Evolutionary conservation across 306 rosid genomes (phyloP).

Genomic region (Trifolium repens): DNA sequence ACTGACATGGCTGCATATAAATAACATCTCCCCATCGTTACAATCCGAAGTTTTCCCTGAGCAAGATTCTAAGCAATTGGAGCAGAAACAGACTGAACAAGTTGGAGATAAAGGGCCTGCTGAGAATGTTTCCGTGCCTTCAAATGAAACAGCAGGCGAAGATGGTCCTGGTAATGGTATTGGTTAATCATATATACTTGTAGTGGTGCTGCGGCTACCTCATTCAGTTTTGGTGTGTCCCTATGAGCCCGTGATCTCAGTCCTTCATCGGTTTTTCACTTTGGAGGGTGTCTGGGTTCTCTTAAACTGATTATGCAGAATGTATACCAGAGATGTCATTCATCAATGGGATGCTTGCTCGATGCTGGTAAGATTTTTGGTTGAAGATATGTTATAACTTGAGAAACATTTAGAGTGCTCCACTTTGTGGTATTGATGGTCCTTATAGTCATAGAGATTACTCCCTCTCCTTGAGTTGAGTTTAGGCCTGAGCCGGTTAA

Average conservation of each 20-base stretch:
- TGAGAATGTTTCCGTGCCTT: slow-evolving; percentile 49
- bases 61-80: slow-evolving; percentile 57
- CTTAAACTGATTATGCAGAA: slow-evolving; percentile 42
- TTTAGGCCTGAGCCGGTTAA: slow-evolving; percentile 35
- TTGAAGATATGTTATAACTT: slow-evolving; percentile 39
- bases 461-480: slow-evolving; percentile 43
- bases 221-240: slow-evolving; percentile 42
- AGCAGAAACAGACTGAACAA: slow-evolving; percentile 52
- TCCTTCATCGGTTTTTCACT: slow-evolving; percentile 36
- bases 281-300: slow-evolving; percentile 49
- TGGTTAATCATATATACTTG: slow-evolving; percentile 50
- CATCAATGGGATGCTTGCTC: slow-evolving; percentile 41
- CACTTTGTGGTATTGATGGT: slow-evolving; percentile 35
- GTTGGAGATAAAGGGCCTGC: slow-evolving; percentile 48
- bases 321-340: slow-evolving; percentile 31
- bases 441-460: slow-evolving; percentile 27
- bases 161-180: slow-evolving; percentile 54
- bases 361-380: slow-evolving; percentile 40
- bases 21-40: slow-evolving; percentile 69
- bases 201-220: slow-evolving; percentile 36
- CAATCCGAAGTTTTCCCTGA: slow-evolving; percentile 83
- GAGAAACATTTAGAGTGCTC: slow-evolving; percentile 43
- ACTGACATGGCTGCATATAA: slow-evolving; percentile 78
- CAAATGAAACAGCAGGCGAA: slow-evolving; percentile 48
- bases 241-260: slow-evolving; percentile 46